Conservation (phyloP, 805 yeast genomes). For the Lachancea sp. region DNA sequence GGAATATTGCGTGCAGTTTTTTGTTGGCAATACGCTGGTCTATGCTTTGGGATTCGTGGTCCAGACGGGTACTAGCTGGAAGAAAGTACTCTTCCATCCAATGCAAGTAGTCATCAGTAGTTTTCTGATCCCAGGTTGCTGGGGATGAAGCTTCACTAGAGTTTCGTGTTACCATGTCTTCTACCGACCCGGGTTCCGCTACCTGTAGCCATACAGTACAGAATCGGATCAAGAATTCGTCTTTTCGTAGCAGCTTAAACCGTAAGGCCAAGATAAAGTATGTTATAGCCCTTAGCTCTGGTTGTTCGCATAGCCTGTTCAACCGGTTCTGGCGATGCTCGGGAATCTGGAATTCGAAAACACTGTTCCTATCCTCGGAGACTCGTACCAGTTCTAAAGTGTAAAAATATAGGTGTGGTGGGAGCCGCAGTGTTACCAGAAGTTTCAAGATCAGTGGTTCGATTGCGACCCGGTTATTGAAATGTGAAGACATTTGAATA, state of each 20-base stretch:
- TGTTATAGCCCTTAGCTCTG: constrained; percentile 21
- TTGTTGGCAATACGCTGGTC: constrained; percentile 30
- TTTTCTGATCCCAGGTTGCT: neutral
- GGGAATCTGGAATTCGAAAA: constrained; percentile 3
- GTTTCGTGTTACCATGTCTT: constrained; percentile 9
- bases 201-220: constrained; percentile 2
- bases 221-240: constrained; percentile 3
- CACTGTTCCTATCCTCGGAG: constrained; percentile 6
- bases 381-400: constrained; percentile 14
- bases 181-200: constrained; percentile 7
- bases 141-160: constrained; percentile 4
- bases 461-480: constrained; percentile 12
- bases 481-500: constrained; percentile 11
- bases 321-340: constrained; percentile 11
- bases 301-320: constrained; percentile 10
- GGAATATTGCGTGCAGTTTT: constrained; percentile 26
- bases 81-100: constrained; percentile 27
- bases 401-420: constrained; percentile 24
- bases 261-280: constrained; percentile 21
- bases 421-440: constrained; percentile 16
- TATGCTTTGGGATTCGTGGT: constrained; percentile 13
- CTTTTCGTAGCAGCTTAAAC: constrained; percentile 18
- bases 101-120: constrained; percentile 17
- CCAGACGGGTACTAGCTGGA: constrained; percentile 3
- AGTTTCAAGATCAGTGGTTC: constrained; percentile 23